phyloP scores from a whole-genome alignment of 2,329 filamentous ascomycete species.

The Neopestalotiopsis sp. region DNA sequence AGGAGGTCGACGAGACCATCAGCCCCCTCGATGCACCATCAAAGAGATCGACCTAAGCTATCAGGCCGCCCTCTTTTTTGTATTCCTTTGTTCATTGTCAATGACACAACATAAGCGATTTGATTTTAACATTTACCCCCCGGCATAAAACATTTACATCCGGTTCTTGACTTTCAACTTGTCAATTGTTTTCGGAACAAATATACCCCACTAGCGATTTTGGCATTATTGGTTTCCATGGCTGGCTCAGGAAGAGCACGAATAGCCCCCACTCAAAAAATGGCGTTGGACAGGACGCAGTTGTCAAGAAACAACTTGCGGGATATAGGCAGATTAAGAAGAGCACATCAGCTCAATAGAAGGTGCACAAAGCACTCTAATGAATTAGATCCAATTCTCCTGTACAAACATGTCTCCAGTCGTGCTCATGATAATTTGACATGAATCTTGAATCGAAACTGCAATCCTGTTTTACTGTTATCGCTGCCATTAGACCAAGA shows the following conservation, averaged over 20 bases:
- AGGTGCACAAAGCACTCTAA: not conserved
- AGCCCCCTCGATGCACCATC: not conserved
- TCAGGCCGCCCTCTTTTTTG: not conserved
- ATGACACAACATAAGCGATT: constrained; percentile 4
- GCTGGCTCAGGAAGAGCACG: not conserved
- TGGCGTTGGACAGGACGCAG: constrained; percentile 8
- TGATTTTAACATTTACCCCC: not conserved
- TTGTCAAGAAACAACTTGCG: not conserved
- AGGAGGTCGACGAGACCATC: constrained; percentile 15
- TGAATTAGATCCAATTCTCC: not conserved
- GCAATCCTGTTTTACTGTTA: not conserved
- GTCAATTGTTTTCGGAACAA: constrained; percentile 5
- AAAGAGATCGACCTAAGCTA: not conserved
- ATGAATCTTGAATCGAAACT: not conserved
- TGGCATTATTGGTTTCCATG: not conserved
- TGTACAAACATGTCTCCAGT: not conserved
- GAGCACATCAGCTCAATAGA: not conserved
- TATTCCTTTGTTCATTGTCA: constrained; percentile 5
- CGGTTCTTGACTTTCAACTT: not conserved
- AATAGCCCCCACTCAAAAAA: not conserved
- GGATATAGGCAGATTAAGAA: not conserved
- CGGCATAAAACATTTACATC: not conserved
- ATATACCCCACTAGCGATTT: constrained; percentile 5
- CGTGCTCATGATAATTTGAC: not conserved
- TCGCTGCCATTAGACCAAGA: not conserved